These are phyloP conservation scores for Umbellularia californica DNA, from an alignment of 164 flowering plant genomes.

Conservation along the genomic window DNA sequence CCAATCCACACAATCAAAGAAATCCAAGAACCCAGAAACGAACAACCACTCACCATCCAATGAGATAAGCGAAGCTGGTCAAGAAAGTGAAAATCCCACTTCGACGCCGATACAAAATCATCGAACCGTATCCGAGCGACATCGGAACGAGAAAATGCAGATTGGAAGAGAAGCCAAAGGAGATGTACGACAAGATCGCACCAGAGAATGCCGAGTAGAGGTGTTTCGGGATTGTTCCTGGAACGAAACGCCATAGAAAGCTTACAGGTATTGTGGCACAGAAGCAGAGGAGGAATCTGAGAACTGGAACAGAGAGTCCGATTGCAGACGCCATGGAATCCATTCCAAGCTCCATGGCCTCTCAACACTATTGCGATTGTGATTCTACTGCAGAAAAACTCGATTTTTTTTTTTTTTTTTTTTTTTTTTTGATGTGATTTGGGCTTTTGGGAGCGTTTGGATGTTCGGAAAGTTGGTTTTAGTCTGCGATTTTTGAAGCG, in stretches of 20 bases:
- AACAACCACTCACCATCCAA: slow-evolving; percentile 63
- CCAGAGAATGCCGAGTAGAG: slow-evolving; percentile 64
- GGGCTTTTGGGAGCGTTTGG: no score
- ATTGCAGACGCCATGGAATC: slow-evolving; percentile 64
- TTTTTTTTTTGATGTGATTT: no score
- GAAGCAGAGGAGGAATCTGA: slow-evolving; percentile 80
- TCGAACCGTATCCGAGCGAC: slow-evolving; percentile 68
- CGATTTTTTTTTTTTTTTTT: no score
- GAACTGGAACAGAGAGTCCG: slow-evolving; percentile 72
- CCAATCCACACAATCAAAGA: neutral
- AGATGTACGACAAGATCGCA: slow-evolving; percentile 69
- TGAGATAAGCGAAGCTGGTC: slow-evolving; percentile 78
- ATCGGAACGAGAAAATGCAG: slow-evolving; percentile 93
- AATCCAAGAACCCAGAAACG: neutral
- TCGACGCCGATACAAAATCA: slow-evolving; percentile 53
- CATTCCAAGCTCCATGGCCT: slow-evolving; percentile 40
- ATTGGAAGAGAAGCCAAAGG: slow-evolving; percentile 88
- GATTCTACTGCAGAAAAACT: no score
- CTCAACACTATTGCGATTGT: neutral
- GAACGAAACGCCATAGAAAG: slow-evolving; percentile 62
- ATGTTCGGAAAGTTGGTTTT: no score
- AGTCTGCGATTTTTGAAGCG: no score
- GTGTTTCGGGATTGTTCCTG: slow-evolving; percentile 59
- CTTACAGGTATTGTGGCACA: slow-evolving; percentile 82
- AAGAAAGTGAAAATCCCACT: slow-evolving; percentile 83